Evolutionary conservation across 345 rosid species (phyloP).

Genomic region (Schrenkiella parvula): DNA sequence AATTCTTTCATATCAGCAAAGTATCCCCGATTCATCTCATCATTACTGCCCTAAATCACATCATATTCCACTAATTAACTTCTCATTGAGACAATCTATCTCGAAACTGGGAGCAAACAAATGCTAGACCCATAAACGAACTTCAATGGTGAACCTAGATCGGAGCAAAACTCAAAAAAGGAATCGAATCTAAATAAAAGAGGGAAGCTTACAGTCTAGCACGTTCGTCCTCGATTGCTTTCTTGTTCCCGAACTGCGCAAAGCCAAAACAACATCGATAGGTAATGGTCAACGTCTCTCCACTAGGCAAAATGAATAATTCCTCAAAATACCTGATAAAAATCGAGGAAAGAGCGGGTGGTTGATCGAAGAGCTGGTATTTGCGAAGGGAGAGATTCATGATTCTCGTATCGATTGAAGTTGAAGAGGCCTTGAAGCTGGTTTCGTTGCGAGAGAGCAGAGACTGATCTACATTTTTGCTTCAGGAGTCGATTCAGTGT

Average conservation of each 20-base stretch:
- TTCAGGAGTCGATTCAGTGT: conserved; percentile 41
- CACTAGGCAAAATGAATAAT: neutral
- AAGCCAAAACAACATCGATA: conserved; percentile 3
- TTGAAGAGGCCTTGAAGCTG: conserved; percentile 2
- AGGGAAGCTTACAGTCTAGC: conserved; percentile 72
- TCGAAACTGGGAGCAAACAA: neutral
- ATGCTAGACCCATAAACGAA: neutral
- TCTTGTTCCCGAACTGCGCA: conserved; percentile 63
- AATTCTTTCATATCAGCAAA: conserved; percentile 74
- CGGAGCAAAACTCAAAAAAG: neutral
- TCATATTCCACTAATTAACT: conserved; percentile 18
- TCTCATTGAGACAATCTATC: neutral
- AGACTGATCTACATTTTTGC: conserved; percentile 30
- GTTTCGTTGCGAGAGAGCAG: conserved; percentile 25
- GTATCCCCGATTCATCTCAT: conserved; percentile 94
- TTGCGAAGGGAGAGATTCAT: conserved; percentile 36
- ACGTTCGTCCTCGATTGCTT: conserved; percentile 74
- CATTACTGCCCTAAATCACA: conserved; percentile 80
- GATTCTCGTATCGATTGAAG: conserved; percentile 22
- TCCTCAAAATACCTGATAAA: conserved; percentile 46
- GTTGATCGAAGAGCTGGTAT: conserved; percentile 43
- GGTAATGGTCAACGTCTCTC: neutral
- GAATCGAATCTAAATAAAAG: neutral
- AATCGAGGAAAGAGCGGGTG: conserved; percentile 62
- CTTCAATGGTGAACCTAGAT: neutral